Percentiles rank a stretch among this genome's conserved stretches.
Conservation (phyloP, 331 rosid genomes). For the Quercus lobata region DNA sequence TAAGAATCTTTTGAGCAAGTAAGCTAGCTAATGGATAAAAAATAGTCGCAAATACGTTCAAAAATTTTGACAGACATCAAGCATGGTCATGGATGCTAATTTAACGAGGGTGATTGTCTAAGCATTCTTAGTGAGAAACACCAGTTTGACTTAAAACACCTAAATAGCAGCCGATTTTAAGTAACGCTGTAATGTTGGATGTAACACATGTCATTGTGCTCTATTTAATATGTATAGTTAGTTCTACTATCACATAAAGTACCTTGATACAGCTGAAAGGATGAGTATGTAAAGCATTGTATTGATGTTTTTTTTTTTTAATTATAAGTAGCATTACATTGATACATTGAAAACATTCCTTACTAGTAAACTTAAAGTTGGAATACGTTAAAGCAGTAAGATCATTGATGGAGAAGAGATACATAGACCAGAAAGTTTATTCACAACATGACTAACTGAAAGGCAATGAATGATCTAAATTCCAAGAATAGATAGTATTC, state of each 20-base stretch:
- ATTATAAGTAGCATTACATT: too few relatives aligned
- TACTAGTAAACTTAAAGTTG: not conserved
- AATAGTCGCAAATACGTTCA: not conserved
- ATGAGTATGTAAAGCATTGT: too few relatives aligned
- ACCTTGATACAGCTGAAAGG: not conserved
- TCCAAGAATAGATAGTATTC: too few relatives aligned
- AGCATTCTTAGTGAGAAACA: constrained; percentile 9
- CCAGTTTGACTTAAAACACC: not conserved
- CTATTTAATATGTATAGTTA: not conserved
- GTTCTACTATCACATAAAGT: not conserved
- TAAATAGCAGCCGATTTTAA: not conserved
- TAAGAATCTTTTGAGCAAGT: not conserved
- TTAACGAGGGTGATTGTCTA: not conserved
- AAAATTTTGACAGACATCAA: not conserved
- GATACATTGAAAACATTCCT: too few relatives aligned
- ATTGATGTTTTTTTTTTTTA: too few relatives aligned
- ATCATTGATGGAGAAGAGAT: not conserved
- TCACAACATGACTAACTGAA: not conserved
- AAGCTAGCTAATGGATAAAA: not conserved
- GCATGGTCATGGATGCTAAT: not conserved
- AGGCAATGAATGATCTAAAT: too few relatives aligned
- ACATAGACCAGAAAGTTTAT: not conserved
- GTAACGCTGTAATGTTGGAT: not conserved
- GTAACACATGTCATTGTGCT: not conserved
- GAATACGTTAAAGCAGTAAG: not conserved